Base-by-base conservation (phyloP, 495 filamentous ascomycete species). In the Penicillium riverlandense region DNA sequence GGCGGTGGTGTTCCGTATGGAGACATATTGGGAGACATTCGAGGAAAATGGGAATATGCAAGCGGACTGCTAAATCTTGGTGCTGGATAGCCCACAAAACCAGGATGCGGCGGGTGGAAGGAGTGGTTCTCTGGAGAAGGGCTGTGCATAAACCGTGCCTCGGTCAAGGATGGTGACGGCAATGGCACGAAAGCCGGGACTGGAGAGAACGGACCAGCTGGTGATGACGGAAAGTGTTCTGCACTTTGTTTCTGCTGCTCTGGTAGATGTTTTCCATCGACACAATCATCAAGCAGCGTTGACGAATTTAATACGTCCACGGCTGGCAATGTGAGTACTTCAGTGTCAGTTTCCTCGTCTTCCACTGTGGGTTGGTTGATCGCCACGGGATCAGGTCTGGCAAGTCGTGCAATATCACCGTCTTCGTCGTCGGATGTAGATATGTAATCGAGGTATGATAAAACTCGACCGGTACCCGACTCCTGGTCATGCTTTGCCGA, bases 11-110 rank as follows among this genome's bases (percentile, higher is more conserved):
- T 63, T 41, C 55, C 57, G 15, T 59, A 63, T 8, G 67, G 65
- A 27, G 67, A 68, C 59, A 70, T 66, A 48, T 49, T 47, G 7
- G 67, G 67, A 22, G 70, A 63, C 35, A 58, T 61, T 49, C 70
- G 65, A 22, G 56, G 52, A 30, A 56, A 58, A 48, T 69, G 66
- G n/a, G 59, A 53, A 30, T 58, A 62, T 38, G 65, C 63, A 22
- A 69, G 59, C 32, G 65, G 63, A 32, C 63, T 70, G 58, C 58
- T 67, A 37, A 61, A 49, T 54, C 68, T 69, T 31, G 65, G 61
- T 6, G 63, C 39, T 4, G 65, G 63, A 4, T 63, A 65, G 35
- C 54, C 55, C 22, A 34, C 30, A 44, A 30, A 48, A 2, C 34
- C 35, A 8, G 51, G 44, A 38, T 40, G 48, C 11, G 40, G 40